These are phyloP conservation scores for Gentiana macrophylla DNA, from an alignment of 257 asterid species.

Conservation along the genomic window DNA sequence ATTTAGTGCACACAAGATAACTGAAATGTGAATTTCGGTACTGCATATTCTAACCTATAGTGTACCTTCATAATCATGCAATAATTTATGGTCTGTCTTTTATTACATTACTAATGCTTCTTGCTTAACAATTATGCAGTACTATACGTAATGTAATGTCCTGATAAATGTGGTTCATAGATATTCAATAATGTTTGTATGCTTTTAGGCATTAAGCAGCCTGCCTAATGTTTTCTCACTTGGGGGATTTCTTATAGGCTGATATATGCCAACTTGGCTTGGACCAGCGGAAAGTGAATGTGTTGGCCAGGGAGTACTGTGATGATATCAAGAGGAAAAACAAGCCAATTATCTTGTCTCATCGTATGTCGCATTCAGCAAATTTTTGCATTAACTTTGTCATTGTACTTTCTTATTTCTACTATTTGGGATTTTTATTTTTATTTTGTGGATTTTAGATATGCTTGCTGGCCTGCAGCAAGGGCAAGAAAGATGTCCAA, in stretches of 20 bases:
- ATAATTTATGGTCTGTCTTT: too few relatives aligned
- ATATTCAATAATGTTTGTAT: too few relatives aligned
- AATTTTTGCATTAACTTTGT: constrained; percentile 7
- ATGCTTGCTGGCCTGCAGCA: constrained; percentile 86
- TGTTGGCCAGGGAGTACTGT: constrained; percentile 89
- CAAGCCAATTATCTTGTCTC: constrained; percentile 81
- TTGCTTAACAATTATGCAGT: too few relatives aligned
- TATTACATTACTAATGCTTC: too few relatives aligned
- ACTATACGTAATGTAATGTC: too few relatives aligned
- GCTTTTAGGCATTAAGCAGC: too few relatives aligned
- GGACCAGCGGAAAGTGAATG: constrained; percentile 86
- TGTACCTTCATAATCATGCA: too few relatives aligned
- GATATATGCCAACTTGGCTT: constrained; percentile 86
- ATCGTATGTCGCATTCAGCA: constrained; percentile 34
- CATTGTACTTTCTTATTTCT: neutral
- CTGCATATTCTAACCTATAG: too few relatives aligned
- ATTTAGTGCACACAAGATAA: too few relatives aligned
- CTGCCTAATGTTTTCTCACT: too few relatives aligned
- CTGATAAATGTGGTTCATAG: too few relatives aligned
- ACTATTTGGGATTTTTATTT: neutral
- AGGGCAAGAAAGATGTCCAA: constrained; percentile 92
- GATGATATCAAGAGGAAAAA: constrained; percentile 78
- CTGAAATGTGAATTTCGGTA: too few relatives aligned
- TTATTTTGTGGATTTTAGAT: constrained; percentile 27
- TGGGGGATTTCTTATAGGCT: constrained; percentile 32